These are phyloP conservation scores for Trifolium subterraneum DNA, from an alignment of 306 rosid species.

Conservation along the genomic window DNA sequence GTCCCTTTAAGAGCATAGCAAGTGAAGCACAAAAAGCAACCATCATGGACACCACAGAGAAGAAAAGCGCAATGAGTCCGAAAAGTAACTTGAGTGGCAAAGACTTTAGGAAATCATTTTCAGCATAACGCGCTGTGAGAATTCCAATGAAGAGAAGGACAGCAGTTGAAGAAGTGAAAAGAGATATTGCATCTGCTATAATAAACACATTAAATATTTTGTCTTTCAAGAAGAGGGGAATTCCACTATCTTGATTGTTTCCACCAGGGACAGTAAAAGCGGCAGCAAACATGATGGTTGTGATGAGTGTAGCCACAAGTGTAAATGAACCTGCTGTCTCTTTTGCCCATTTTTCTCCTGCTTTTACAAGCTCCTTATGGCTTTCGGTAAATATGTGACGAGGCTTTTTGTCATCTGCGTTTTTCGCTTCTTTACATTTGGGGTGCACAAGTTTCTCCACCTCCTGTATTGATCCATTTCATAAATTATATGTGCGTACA, in stretches of 20 bases:
- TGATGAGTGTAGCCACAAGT: constrained; percentile 23
- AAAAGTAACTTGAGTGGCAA: background rate
- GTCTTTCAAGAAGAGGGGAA: background rate
- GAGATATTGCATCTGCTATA: constrained; percentile 19
- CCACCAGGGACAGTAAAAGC: constrained; percentile 13
- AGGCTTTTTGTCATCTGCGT: background rate
- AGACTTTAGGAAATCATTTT: background rate
- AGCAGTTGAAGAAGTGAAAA: constrained; percentile 3
- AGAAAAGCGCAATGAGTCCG: background rate
- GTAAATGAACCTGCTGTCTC: background rate
- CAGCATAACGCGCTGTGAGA: background rate
- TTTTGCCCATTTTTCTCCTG: constrained; percentile 21
- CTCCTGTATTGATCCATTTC: background rate
- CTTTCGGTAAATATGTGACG: constrained; percentile 10
- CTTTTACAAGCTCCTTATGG: background rate
- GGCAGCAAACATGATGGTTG: constrained; percentile 16
- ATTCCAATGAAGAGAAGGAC: constrained; percentile 25
- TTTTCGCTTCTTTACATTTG: constrained; percentile 5
- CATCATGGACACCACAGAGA: constrained; percentile 3
- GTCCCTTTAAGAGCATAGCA: constrained; percentile 3
- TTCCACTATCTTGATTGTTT: background rate
- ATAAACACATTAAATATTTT: background rate
- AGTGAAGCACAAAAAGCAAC: background rate
- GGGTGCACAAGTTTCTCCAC: constrained; percentile 21
- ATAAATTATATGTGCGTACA: background rate